Base-by-base conservation (phyloP, 495 filamentous ascomycete genomes). In the Aspergillus coremiiformis region DNA sequence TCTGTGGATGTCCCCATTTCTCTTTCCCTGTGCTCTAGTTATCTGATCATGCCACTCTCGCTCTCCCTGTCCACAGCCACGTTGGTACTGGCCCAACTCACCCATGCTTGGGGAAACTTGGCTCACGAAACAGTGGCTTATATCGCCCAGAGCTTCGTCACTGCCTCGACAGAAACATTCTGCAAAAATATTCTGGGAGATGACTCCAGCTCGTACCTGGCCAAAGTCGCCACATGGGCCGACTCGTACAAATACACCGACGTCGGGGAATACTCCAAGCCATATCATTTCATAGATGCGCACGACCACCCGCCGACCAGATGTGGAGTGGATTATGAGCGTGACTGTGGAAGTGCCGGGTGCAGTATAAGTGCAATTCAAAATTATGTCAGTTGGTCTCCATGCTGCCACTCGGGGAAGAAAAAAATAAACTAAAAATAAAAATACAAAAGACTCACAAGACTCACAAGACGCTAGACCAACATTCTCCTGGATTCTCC, bases 241-340 rank as follows among this genome's bases (percentile, higher is more conserved):
- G 84, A 86, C 57, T 58, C 63, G 24, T 85, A 79, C 57, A 71
- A 80, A 20, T 69, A 71, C 32, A 81, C 78, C 24, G 54, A 62
- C 0, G 81, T 68, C 5, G 82, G 81, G 9, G 63, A 52, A 23
- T 85, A 74, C 37, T 41, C 37, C 17, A 41, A 41, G 37, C 17
- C 19, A 21, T 78, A 69, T 49, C 83, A 86, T 63, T 84, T 71
- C 58, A 81, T 85, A 58, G 81, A 88, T 66, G 83, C 82, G 5
- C 64, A 80, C 41, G 84, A 88, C 55, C 65, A 68, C 41, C 84
- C 84, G 30, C 75, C 80, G 2, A 66, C 60, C 8, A 62, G 53
- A 47, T 87, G 84, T 66, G 71, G 75, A 46, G 76, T 87, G 17
- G 60, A 77, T 30, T 75, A 76, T 21, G 53, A 62, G 12, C 72